These are phyloP conservation scores for Lichina pygmaea DNA, from an alignment of 495 filamentous ascomycete genomes.

Conservation along the genomic window DNA sequence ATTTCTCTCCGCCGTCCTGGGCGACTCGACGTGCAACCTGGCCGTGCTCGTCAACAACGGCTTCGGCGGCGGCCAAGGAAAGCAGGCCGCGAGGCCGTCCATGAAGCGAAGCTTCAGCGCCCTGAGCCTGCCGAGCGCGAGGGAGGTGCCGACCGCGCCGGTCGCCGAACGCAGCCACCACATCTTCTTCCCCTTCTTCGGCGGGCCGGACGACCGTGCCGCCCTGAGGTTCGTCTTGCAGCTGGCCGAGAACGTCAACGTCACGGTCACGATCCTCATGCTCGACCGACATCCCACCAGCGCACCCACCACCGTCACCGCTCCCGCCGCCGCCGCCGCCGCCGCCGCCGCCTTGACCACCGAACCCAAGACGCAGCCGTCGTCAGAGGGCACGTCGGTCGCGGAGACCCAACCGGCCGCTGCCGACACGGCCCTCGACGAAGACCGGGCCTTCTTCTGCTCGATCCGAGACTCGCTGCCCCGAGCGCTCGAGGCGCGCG, in stretches of 20 bases:
- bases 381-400: not conserved
- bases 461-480: slow-evolving; percentile 2
- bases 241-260: slow-evolving; percentile 43
- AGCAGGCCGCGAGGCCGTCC: not conserved
- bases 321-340: not conserved
- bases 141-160: slow-evolving; percentile 18
- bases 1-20: slow-evolving; percentile 31
- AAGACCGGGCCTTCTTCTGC: not conserved
- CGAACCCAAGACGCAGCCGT: slow-evolving; percentile 3
- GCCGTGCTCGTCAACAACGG: slow-evolving; percentile 68
- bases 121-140: slow-evolving; percentile 28
- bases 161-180: slow-evolving; percentile 48
- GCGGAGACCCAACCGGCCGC: not conserved
- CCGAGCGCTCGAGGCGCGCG: slow-evolving; percentile 8
- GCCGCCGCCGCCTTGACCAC: not conserved
- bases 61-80: slow-evolving; percentile 20
- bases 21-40: slow-evolving; percentile 31
- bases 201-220: slow-evolving; percentile 59
- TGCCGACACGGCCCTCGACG: not conserved
- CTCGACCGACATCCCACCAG: slow-evolving; percentile 11
- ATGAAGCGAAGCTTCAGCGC: slow-evolving; percentile 21
- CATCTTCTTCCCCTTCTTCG: slow-evolving; percentile 69
- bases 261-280: slow-evolving; percentile 44
- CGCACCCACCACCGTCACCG: not conserved
- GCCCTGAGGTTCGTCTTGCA: slow-evolving; percentile 63